phyloP scores from a whole-genome alignment of 1,284 basidiomycete species.

The Ustilago bromivora region DNA sequence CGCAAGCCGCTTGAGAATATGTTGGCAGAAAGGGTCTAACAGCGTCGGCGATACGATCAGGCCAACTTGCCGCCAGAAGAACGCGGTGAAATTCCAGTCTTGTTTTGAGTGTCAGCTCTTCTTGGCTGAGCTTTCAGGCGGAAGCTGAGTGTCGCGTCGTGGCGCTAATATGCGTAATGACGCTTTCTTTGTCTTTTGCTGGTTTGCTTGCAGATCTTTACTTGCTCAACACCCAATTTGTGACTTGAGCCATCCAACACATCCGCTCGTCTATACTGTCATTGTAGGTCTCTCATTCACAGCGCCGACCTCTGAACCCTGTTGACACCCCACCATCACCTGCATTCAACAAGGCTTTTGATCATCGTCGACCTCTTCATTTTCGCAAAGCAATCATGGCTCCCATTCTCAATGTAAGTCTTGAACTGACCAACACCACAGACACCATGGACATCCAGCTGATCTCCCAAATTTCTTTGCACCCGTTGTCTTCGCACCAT shows the following conservation, averaged over 20 bases:
- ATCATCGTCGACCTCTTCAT: slow-evolving; percentile 2
- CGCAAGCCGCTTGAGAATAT: neutral
- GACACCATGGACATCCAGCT: neutral
- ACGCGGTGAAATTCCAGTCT: slow-evolving; percentile 9
- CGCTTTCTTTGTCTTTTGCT: slow-evolving; percentile 13
- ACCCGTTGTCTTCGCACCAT: neutral
- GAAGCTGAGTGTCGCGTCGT: neutral
- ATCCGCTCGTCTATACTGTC: slow-evolving; percentile 10
- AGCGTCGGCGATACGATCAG: neutral
- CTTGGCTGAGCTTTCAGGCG: neutral
- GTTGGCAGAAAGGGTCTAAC: neutral
- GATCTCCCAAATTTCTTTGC: neutral
- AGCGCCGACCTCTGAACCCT: neutral
- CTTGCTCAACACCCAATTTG: neutral
- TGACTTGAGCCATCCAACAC: slow-evolving; percentile 26
- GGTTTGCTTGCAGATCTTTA: slow-evolving; percentile 27
- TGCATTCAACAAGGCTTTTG: neutral
- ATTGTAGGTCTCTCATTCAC: neutral
- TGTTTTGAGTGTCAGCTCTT: slow-evolving; percentile 6
- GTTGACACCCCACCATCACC: slow-evolving; percentile 6
- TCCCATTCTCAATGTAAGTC: slow-evolving; percentile 65
- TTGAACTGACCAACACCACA: neutral
- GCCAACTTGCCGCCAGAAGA: neutral
- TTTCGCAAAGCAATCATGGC: slow-evolving; percentile 43
- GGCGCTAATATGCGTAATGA: slow-evolving; percentile 37